phyloP scores from a whole-genome alignment of 805 yeast species.

The Wickerhamiella hasegawae region DNA sequence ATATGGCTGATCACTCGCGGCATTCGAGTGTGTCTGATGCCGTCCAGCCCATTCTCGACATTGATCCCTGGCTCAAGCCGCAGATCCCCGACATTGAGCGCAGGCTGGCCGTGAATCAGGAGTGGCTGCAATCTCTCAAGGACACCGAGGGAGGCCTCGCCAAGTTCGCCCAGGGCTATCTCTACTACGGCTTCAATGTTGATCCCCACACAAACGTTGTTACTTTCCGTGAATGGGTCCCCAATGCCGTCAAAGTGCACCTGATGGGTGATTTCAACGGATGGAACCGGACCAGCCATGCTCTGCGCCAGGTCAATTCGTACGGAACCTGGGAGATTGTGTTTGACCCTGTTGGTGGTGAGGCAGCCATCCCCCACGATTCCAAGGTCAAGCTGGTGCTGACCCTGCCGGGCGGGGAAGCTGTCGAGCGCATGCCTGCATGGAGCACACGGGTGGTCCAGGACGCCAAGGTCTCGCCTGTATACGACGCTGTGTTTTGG shows the following conservation, averaged over 20 bases:
- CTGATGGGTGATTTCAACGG: conserved; percentile 85
- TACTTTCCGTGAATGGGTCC: conserved; percentile 72
- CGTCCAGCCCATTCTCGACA: too few relatives aligned
- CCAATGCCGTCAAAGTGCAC: conserved; percentile 60
- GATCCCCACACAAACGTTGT: conserved; percentile 35
- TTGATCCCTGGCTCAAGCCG: conserved; percentile 83
- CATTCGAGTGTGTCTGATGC: too few relatives aligned
- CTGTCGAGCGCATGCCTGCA: conserved; percentile 71
- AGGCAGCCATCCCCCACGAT: conserved; percentile 63
- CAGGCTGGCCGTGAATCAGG: conserved; percentile 49
- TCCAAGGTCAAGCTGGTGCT: conserved; percentile 53
- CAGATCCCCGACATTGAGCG: conserved; percentile 48
- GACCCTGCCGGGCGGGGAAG: conserved; percentile 48
- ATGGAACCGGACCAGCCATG: conserved; percentile 51
- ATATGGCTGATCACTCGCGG: too few relatives aligned
- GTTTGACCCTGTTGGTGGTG: conserved; percentile 38
- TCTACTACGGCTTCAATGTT: conserved; percentile 62
- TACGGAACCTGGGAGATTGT: conserved; percentile 56
- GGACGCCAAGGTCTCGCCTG: conserved; percentile 27
- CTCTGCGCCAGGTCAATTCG: conserved; percentile 37
- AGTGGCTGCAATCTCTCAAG: conserved; percentile 43
- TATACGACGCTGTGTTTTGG: conserved; percentile 87
- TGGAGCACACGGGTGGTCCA: conserved; percentile 77
- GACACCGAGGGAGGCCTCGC: conserved; percentile 48
- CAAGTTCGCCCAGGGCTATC: conserved; percentile 62